Evolutionary conservation across 2,329 filamentous ascomycete species (phyloP).

Genomic region (Phaeophleospora eucalypticola): DNA sequence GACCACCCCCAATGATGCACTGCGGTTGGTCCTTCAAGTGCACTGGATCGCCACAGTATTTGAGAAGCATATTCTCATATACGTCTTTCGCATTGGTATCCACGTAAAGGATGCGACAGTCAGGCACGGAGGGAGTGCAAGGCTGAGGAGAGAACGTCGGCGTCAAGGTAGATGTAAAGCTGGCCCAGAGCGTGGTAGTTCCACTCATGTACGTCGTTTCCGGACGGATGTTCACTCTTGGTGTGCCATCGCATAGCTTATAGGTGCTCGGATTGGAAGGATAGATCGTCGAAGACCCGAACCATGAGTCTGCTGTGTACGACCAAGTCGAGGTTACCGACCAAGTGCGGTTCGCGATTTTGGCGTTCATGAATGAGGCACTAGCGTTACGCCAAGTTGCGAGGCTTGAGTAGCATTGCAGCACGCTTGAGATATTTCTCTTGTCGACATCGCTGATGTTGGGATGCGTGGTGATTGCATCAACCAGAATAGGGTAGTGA

Average conservation of each 20-base stretch:
- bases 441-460: background rate
- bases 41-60: constrained; percentile 15
- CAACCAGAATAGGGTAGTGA: background rate
- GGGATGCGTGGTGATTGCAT: background rate
- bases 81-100: constrained; percentile 5
- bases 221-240: constrained; percentile 19
- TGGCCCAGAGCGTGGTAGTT: constrained; percentile 2
- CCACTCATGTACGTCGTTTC: constrained; percentile 6
- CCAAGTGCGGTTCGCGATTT: constrained; percentile 11
- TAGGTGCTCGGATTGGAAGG: constrained; percentile 17
- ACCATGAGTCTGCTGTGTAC: background rate
- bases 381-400: constrained; percentile 10
- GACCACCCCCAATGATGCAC: constrained; percentile 11
- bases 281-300: constrained; percentile 12
- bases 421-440: background rate
- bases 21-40: background rate
- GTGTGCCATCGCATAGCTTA: constrained; percentile 23
- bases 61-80: constrained; percentile 6
- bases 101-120: constrained; percentile 18
- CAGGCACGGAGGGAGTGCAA: constrained; percentile 9
- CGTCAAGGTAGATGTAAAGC: constrained; percentile 2
- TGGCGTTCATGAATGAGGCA: constrained; percentile 5
- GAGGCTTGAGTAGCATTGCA: constrained; percentile 13
- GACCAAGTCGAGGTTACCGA: constrained; percentile 1
- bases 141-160: constrained; percentile 12